Evolutionary conservation across 805 yeast species (phyloP).

Genomic region (Yamadazyma sp.): DNA sequence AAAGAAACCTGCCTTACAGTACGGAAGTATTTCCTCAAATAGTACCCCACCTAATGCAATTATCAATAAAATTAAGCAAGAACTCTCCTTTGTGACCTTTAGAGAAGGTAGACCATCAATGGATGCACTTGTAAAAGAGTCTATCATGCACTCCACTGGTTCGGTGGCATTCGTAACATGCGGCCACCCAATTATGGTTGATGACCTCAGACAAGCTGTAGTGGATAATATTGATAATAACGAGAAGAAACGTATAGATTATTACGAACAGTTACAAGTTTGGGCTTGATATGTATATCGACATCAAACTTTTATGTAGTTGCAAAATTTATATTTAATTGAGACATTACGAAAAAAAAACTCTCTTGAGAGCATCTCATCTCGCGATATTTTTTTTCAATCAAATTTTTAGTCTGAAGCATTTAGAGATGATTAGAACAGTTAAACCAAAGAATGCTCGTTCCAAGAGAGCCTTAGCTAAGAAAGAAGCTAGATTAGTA

Average conservation of each 20-base stretch:
- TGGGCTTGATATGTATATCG: too few relatives aligned
- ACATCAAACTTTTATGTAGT: too few relatives aligned
- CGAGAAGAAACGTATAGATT: slow-evolving; percentile 54
- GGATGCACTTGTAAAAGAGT: slow-evolving; percentile 31
- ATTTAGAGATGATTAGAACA: slow-evolving; percentile 31
- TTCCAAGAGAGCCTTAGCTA: slow-evolving; percentile 89
- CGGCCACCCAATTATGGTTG: slow-evolving; percentile 62
- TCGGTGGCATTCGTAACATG: slow-evolving; percentile 55
- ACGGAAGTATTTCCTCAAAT: not conserved
- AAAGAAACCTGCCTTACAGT: not conserved
- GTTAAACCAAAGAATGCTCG: slow-evolving; percentile 90
- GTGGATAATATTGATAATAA: slow-evolving; percentile 31
- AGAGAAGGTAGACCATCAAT: slow-evolving; percentile 50
- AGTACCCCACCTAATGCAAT: slow-evolving; percentile 4
- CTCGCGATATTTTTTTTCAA: slow-evolving; percentile 2
- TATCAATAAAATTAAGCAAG: slow-evolving; percentile 14
- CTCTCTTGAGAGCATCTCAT: too few relatives aligned
- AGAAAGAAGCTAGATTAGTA: slow-evolving; percentile 79
- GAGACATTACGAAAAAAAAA: not conserved
- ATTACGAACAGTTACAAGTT: slow-evolving; percentile 70
- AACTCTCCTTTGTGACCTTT: slow-evolving; percentile 34
- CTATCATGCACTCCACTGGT: slow-evolving; percentile 35
- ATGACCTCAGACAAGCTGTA: slow-evolving; percentile 49
- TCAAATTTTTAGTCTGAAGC: not conserved
- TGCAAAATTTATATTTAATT: not conserved